Percentiles rank a stretch among this genome's conserved stretches.
phyloP scores from a whole-genome alignment of 2,329 filamentous ascomycete species.

The Hypoxylon sp. region DNA sequence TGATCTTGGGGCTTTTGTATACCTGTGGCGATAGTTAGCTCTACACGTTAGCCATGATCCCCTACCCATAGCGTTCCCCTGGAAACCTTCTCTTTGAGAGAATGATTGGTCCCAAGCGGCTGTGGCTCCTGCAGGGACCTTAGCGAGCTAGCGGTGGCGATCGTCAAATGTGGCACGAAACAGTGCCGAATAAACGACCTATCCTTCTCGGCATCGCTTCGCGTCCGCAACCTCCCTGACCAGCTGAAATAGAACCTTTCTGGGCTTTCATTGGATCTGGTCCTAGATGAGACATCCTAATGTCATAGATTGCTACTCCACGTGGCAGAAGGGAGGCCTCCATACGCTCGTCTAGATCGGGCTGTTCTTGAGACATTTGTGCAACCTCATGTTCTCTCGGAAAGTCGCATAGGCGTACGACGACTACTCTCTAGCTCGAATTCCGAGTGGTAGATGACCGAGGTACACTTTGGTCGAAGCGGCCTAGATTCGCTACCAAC shows the following conservation, averaged over 20 bases:
- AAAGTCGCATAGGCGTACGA: conserved; percentile 37
- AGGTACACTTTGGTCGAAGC: conserved; percentile 21
- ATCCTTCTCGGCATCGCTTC: conserved; percentile 29
- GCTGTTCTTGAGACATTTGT: conserved; percentile 26
- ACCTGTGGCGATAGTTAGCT: conserved; percentile 33
- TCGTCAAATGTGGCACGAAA: conserved; percentile 16
- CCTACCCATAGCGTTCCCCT: conserved; percentile 26
- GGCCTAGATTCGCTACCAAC: conserved; percentile 6
- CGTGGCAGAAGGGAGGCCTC: conserved; percentile 45
- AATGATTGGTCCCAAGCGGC: conserved; percentile 33
- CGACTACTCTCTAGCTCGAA: conserved; percentile 28
- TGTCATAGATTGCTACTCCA: conserved; percentile 43
- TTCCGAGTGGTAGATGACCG: conserved; percentile 32
- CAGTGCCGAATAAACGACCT: conserved; percentile 32
- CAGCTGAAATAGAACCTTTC: conserved; percentile 40
- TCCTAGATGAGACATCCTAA: conserved; percentile 43
- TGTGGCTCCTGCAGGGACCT: conserved; percentile 38
- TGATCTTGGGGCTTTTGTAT: conserved; percentile 21
- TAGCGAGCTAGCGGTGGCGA: conserved; percentile 28
- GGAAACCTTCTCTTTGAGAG: background rate
- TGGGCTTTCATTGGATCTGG: conserved; percentile 41
- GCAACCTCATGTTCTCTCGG: conserved; percentile 29
- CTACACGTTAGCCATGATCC: background rate
- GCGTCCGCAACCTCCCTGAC: conserved; percentile 35
- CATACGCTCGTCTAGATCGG: conserved; percentile 34